Evolutionary conservation across 2,329 filamentous ascomycete species (phyloP).

Genomic region (Rosellinia necatrix): DNA sequence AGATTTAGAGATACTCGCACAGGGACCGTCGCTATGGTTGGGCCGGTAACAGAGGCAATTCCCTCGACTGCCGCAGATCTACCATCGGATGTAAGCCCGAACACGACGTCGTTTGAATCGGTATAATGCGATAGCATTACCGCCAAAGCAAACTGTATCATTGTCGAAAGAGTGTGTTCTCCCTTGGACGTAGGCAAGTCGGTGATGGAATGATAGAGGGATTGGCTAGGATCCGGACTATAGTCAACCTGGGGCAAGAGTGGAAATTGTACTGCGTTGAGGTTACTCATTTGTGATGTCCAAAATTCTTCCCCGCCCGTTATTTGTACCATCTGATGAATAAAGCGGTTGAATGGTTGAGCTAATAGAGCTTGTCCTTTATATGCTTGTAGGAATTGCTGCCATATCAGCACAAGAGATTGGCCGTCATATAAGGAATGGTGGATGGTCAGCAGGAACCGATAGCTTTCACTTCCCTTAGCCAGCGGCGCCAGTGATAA

Average conservation of each 20-base stretch:
- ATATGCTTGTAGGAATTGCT: conserved; percentile 4
- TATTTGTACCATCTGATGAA: conserved; percentile 1
- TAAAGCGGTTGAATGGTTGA: conserved; percentile 12
- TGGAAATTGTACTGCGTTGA: conserved; percentile 8
- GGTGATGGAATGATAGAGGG: neutral
- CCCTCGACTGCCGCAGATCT: conserved; percentile 7
- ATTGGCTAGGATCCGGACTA: conserved; percentile 8
- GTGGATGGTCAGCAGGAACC: conserved; percentile 15
- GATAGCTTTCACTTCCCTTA: neutral
- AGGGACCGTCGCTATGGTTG: conserved; percentile 16
- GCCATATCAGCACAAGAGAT: conserved; percentile 2
- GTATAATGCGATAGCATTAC: conserved; percentile 13
- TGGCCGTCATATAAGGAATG: conserved; percentile 21
- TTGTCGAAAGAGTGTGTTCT: conserved; percentile 12
- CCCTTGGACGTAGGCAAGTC: neutral
- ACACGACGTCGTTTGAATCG: conserved; percentile 12
- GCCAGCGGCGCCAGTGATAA: conserved; percentile 4
- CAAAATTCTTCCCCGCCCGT: neutral
- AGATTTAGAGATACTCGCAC: conserved; percentile 1
- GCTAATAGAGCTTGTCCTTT: neutral
- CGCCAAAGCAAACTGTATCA: conserved; percentile 19
- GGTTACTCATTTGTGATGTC: neutral
- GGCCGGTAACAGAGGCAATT: conserved; percentile 12
- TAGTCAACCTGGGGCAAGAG: conserved; percentile 7
- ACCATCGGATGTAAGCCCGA: conserved; percentile 10